Base-by-base conservation (phyloP, 116 monocot species). In the Thalassia testudinum region DNA sequence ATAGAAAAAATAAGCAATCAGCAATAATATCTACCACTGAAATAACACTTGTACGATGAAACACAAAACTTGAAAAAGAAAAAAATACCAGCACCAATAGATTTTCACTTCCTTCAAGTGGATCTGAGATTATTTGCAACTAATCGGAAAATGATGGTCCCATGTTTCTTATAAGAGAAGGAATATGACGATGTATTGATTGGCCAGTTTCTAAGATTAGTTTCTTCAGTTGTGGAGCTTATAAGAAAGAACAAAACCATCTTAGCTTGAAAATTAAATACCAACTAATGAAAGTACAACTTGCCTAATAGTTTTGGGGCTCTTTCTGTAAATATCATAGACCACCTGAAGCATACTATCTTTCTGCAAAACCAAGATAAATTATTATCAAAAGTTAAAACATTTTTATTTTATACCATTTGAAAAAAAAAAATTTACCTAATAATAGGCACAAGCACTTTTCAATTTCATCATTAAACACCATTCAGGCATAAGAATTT, bases 251-350 rank as follows among this genome's bases (percentile, higher is more conserved):
- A 5, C 2, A 45, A 16, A 45, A n/a, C 45, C 45, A 45, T 40
- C 45, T 7, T 20, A n/a, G 26, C 24, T 22, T 42, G 26, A 53
- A 22, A 49, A n/a, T n/a, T n/a, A n/a, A 27, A 38, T 37, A 58
- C 21, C 18, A 27, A 50, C 16, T 49, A 57, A 59, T 26, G 50
- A 45, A 51, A 23, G 47, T 5, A 57, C 45, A 2, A 97, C 97
- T 90, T 97, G 90, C 38, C 79, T 97, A 28, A 82, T 74, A 72
- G 74, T 70, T 72, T 89, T 89, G 49, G 90, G 70, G 50, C 79
- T 66, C 51, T 76, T 66, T 49, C 90, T 90, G 78, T 97, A 97
- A 49, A 77, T 62, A 57, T 89, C 75, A 79, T 89, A 97, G 59
- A 89, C 60, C 51, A 82, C 65, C 63, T 62, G 76, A 59, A 97